Base-by-base conservation (phyloP, 768 basidiomycete genomes). In the Podaxis pistillaris region DNA sequence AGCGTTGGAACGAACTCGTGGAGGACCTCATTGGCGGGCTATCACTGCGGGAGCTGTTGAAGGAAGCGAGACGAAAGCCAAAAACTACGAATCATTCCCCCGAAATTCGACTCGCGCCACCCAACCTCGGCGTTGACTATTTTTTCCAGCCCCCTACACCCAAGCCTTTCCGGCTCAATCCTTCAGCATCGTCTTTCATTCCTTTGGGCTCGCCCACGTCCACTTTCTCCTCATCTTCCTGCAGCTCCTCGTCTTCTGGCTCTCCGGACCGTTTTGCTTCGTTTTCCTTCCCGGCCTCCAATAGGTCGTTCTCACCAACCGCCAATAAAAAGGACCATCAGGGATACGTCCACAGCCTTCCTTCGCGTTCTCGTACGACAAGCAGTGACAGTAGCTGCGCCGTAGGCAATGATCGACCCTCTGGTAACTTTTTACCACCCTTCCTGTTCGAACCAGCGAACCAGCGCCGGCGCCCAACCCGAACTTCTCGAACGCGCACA, bases 401-500 rank as follows among this genome's bases (percentile, higher is more conserved):
- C 8, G 51, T 30, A 12, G 28, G 51, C 70, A 66, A 46, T 71
- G 70, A 63, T 71, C 24, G 69, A 73, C 4, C 73, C 81, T 54
- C 74, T 11, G 41, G 46, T 19, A 49, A 41, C 36, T 49, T 56
- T 51, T 50, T 86, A 24, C 83, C 84, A 0, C 74, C 81, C 7
- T 84, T 84, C 71, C 72, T 86, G 28, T 77, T 81, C 51, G 79
- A 81, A 38, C 64, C 72, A 57, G 67, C 71, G 56, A 56, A 56
- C 24, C 61, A 62, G 36, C 70, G 70, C 46, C 76, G 75, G 17
- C 76, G 73, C 30, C 78, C 76, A 49, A 72, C 75, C 11, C 76
- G 83, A 22, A 69, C 76, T 36, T 87, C 86, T 22, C 82, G 81
- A 67, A 87, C 86, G 19, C 79, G 86, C 12, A 81, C 83, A 65